A percentile compares a stretch with the other conserved stretches of the same genome.
Conservation (phyloP, 2,329 filamentous ascomycete species). For the Claviceps spartinae region DNA sequence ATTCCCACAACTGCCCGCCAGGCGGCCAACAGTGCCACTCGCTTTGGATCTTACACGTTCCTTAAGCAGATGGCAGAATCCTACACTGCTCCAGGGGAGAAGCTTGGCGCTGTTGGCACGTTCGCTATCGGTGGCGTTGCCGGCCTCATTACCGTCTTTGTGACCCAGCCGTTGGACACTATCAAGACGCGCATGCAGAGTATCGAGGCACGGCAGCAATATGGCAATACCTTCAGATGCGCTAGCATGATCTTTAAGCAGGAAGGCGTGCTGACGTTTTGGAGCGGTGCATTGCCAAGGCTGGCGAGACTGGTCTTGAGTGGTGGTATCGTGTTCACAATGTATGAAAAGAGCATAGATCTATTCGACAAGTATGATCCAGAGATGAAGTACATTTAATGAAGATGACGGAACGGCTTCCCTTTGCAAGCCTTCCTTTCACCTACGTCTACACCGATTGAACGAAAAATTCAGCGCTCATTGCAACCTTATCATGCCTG, state of each 20-base stretch:
- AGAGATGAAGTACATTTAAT: constrained; percentile 64
- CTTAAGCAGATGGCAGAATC: constrained; percentile 83
- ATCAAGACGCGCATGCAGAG: constrained; percentile 98
- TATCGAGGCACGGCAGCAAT: constrained; percentile 65
- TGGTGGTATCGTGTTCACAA: constrained; percentile 94
- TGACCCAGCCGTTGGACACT: constrained; percentile 68
- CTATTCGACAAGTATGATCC: constrained; percentile 70
- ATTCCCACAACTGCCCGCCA: constrained; percentile 89
- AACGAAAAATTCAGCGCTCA: constrained; percentile 16
- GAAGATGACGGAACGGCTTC: neutral
- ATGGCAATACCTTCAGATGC: constrained; percentile 81
- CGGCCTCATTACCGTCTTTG: constrained; percentile 79
- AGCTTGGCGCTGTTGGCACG: constrained; percentile 74
- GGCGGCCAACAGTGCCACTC: constrained; percentile 82
- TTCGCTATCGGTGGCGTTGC: constrained; percentile 85
- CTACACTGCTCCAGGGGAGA: constrained; percentile 89
- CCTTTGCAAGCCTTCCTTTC: neutral
- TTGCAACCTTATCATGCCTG: constrained; percentile 45
- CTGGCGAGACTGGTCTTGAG: constrained; percentile 76
- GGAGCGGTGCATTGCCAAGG: constrained; percentile 83
- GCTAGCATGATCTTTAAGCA: constrained; percentile 72
- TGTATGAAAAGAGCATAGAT: constrained; percentile 97
- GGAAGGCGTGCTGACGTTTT: constrained; percentile 81
- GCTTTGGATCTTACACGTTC: constrained; percentile 83
- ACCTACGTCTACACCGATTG: too few relatives aligned